Evolutionary conservation across 495 filamentous ascomycete genomes (phyloP).

Genomic region (Penicillium paxilli): DNA sequence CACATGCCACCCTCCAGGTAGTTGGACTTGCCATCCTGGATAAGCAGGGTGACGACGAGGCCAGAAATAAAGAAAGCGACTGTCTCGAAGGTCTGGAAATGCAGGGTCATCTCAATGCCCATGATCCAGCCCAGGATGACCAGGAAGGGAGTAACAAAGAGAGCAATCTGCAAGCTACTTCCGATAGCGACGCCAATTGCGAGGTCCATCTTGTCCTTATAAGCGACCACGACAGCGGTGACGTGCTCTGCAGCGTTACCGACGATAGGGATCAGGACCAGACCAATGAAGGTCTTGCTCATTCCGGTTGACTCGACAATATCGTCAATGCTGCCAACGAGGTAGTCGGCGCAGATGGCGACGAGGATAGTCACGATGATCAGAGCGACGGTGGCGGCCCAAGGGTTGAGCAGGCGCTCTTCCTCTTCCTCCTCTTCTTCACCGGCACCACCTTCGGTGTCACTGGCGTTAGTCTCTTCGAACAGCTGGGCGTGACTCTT

Average conservation of each 20-base stretch:
- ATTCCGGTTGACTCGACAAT: constrained; percentile 82
- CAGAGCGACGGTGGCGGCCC: constrained; percentile 71
- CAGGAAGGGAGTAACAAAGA: constrained; percentile 87
- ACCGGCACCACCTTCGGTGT: constrained; percentile 34
- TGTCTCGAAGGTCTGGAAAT: constrained; percentile 92
- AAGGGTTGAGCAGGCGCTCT: constrained; percentile 62
- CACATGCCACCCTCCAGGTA: constrained; percentile 95
- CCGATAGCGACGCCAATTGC: constrained; percentile 94
- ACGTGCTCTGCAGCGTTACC: constrained; percentile 98
- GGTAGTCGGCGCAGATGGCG: constrained; percentile 89
- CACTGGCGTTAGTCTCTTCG: constrained; percentile 57
- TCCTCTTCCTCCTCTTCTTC: constrained; percentile 52
- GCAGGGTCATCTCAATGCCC: constrained; percentile 79
- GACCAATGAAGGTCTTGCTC: constrained; percentile 94
- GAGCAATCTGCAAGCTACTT: constrained; percentile 89
- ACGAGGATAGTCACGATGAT: constrained; percentile 78
- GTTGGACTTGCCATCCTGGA: constrained; percentile 92
- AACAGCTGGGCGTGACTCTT: constrained; percentile 79
- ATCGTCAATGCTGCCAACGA: constrained; percentile 89
- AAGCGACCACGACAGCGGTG: constrained; percentile 87
- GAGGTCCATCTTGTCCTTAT: constrained; percentile 97
- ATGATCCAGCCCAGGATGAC: constrained; percentile 94
- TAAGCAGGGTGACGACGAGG: constrained; percentile 87
- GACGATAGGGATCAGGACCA: constrained; percentile 94
- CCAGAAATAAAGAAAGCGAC: constrained; percentile 90